These are phyloP conservation scores for Melastoma malabathricum DNA, from an alignment of 345 rosid genomes.

Conservation along the genomic window DNA sequence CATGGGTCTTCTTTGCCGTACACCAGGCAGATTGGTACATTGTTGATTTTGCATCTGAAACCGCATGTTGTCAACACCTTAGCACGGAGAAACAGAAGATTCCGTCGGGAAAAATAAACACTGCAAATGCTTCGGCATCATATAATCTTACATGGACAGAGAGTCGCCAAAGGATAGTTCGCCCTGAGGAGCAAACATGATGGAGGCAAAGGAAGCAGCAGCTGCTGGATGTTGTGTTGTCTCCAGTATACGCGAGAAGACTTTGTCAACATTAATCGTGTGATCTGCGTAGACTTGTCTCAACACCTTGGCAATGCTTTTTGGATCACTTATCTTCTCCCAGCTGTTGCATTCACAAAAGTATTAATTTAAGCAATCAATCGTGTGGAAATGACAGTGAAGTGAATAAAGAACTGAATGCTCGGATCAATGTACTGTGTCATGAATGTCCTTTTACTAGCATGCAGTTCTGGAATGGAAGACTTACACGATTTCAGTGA, in stretches of 20 bases:
- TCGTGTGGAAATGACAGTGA: too few species aligned
- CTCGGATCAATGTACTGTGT: neutral
- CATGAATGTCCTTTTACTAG: neutral
- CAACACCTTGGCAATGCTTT: conserved; percentile 68
- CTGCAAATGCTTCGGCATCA: neutral
- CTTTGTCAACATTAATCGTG: conserved; percentile 66
- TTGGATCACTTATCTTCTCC: conserved; percentile 85
- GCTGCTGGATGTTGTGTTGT: conserved; percentile 86
- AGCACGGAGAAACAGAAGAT: neutral
- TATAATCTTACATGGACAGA: conserved; percentile 32
- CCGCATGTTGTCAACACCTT: neutral
- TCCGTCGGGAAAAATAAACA: neutral
- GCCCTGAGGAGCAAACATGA: conserved; percentile 86
- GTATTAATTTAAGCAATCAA: neutral
- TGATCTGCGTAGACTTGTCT: conserved; percentile 89
- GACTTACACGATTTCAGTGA: conserved; percentile 61
- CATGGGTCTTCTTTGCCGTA: conserved; percentile 97
- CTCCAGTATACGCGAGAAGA: conserved; percentile 61
- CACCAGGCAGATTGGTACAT: conserved; percentile 62
- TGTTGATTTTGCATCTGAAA: conserved; percentile 44
- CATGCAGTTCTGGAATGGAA: neutral
- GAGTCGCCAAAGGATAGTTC: conserved; percentile 58
- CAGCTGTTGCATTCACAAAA: conserved; percentile 30
- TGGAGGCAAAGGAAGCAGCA: conserved; percentile 85
- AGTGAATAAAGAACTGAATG: neutral